phyloP scores from a whole-genome alignment of 2,329 filamentous ascomycete species.

The Botrytis aclada region DNA sequence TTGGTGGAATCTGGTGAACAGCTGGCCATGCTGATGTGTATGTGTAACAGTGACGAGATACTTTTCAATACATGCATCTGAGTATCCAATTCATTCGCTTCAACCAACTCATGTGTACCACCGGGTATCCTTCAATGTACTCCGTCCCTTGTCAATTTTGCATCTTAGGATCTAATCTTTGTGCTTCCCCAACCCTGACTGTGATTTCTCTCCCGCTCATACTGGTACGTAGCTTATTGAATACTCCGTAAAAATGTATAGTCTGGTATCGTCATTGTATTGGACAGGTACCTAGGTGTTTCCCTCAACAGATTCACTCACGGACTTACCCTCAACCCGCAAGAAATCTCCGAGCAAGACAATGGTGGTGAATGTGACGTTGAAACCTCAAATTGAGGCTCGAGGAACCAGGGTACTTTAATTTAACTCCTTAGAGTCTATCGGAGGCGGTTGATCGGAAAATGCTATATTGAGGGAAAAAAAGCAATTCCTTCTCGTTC shows the following conservation, averaged over 20 bases:
- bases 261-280: background rate
- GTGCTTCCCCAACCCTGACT: background rate
- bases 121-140: background rate
- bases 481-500: background rate
- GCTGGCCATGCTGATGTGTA: background rate
- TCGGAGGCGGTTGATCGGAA: background rate
- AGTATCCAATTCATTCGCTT: background rate
- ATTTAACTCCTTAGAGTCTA: background rate
- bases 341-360: background rate
- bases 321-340: constrained; percentile 1
- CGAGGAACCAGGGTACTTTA: background rate
- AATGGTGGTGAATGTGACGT: background rate
- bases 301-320: background rate
- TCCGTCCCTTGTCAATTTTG: background rate
- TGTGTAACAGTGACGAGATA: constrained; percentile 3
- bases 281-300: background rate
- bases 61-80: background rate
- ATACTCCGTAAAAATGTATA: background rate
- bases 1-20: background rate
- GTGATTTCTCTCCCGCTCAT: background rate
- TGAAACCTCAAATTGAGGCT: background rate
- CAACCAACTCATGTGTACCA: background rate
- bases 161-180: background rate
- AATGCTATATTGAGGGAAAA: background rate
- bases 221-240: background rate